Evolutionary conservation across 2,329 filamentous ascomycete species (phyloP).

Genomic region (Escovopsis sp.): DNA sequence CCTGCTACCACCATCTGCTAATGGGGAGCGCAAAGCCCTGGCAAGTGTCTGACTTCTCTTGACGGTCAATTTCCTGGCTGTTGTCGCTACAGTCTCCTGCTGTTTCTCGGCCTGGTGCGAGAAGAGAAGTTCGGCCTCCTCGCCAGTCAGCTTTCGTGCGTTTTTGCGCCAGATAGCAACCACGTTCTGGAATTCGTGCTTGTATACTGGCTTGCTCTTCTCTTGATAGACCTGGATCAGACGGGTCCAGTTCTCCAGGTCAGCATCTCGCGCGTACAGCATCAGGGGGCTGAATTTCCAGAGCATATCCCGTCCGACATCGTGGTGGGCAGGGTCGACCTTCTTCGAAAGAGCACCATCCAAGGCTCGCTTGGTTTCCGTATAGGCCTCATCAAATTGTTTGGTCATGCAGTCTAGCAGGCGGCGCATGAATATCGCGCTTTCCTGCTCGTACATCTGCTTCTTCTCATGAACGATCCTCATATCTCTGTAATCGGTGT

Average conservation of each 20-base stretch:
- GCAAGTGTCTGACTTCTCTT: conserved; percentile 84
- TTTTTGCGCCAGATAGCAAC: conserved; percentile 66
- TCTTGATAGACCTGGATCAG: conserved; percentile 70
- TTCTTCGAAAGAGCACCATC: conserved; percentile 47
- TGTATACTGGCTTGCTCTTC: conserved; percentile 62
- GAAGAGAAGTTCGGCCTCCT: conserved; percentile 77
- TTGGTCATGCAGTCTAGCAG: conserved; percentile 69
- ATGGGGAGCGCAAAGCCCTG: conserved; percentile 53
- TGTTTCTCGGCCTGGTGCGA: conserved; percentile 75
- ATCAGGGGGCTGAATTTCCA: conserved; percentile 84
- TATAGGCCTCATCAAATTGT: conserved; percentile 63
- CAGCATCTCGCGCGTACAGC: conserved; percentile 77
- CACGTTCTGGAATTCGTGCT: conserved; percentile 67
- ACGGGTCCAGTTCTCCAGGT: conserved; percentile 65
- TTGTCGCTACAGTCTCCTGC: conserved; percentile 58
- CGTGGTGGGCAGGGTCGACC: conserved; percentile 57
- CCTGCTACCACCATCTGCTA: conserved; percentile 43
- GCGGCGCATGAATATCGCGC: conserved; percentile 59
- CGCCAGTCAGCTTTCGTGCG: conserved; percentile 57
- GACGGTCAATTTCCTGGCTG: conserved; percentile 81
- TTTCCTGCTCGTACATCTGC: conserved; percentile 70
- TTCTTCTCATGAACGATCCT: conserved; percentile 89
- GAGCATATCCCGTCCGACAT: conserved; percentile 54
- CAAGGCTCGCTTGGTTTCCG: conserved; percentile 52
- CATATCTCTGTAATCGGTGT: conserved; percentile 76